Percentiles rank a stretch among this genome's conserved stretches.
These are phyloP conservation scores for Aspergillus haitiensis DNA, from an alignment of 495 filamentous ascomycete genomes.

Conservation along the genomic window DNA sequence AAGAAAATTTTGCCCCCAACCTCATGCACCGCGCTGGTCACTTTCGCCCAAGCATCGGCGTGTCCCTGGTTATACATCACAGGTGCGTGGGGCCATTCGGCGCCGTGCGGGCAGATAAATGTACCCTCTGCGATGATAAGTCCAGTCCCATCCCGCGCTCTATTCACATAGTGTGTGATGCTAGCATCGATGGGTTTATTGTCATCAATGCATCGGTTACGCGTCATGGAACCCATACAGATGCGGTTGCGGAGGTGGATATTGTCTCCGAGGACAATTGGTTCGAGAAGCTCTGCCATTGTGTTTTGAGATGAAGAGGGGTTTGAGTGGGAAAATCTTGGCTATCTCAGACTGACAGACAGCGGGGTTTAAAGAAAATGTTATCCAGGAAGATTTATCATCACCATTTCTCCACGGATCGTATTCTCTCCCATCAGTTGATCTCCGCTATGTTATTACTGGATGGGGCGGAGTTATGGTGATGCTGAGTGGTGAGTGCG, in stretches of 20 bases:
- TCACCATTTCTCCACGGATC: too few species aligned
- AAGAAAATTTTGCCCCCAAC: neutral
- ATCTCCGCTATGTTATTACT: too few species aligned
- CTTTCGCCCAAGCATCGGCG: conserved; percentile 52
- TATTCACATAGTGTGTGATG: conserved; percentile 59
- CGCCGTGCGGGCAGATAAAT: conserved; percentile 52
- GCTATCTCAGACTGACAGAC: too few species aligned
- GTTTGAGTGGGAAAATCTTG: too few species aligned
- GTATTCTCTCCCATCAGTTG: too few species aligned
- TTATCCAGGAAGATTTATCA: too few species aligned
- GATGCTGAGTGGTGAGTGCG: too few species aligned
- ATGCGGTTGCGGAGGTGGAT: conserved; percentile 16
- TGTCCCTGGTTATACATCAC: conserved; percentile 58
- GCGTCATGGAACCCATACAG: conserved; percentile 19
- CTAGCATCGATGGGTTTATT: conserved; percentile 9
- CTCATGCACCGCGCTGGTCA: conserved; percentile 59
- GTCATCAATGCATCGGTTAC: conserved; percentile 18
- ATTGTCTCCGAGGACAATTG: neutral
- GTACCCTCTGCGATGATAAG: conserved; percentile 62
- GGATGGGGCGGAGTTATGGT: too few species aligned
- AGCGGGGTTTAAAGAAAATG: too few species aligned
- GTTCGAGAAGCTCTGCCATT: too few species aligned
- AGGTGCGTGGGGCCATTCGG: conserved; percentile 51
- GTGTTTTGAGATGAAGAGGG: too few species aligned
- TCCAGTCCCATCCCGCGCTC: conserved; percentile 59